A percentile compares a stretch with the other conserved stretches of the same genome.
Conservation (phyloP, 345 rosid genomes). For the Pelargonium nanum region DNA sequence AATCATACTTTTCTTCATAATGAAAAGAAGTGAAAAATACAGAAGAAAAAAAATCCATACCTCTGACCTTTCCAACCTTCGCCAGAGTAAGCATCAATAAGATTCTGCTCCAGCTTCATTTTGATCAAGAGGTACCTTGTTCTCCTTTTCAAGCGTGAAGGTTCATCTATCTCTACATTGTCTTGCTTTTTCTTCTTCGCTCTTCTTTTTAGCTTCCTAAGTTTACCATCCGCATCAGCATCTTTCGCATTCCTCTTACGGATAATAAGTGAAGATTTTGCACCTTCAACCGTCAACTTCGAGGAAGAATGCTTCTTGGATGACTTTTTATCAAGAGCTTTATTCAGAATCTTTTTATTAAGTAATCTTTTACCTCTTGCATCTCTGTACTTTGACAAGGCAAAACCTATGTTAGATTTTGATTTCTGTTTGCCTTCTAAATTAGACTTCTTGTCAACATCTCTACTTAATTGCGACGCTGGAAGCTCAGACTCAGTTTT, state of each 20-base stretch:
- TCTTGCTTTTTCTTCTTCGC: constrained; percentile 38
- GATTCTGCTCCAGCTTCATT: constrained; percentile 97
- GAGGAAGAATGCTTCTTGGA: too few species aligned
- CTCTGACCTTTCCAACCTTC: constrained; percentile 99
- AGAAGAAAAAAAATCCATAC: constrained; percentile 24
- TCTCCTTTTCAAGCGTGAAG: constrained; percentile 78
- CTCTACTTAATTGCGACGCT: too few species aligned
- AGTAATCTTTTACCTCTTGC: too few species aligned
- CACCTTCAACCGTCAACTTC: too few species aligned
- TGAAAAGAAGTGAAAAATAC: not conserved
- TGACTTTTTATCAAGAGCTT: too few species aligned
- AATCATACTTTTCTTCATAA: too few species aligned
- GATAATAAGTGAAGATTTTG: constrained; percentile 3
- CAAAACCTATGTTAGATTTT: too few species aligned
- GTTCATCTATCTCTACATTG: constrained; percentile 51
- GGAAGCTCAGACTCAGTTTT: too few species aligned
- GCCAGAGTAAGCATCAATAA: constrained; percentile 85
- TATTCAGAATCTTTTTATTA: too few species aligned
- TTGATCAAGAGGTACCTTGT: constrained; percentile 76
- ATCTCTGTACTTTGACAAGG: too few species aligned
- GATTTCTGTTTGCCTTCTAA: too few species aligned
- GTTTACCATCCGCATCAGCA: constrained; percentile 19
- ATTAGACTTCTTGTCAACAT: too few species aligned
- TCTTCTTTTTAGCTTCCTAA: constrained; percentile 33
- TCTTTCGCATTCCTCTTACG: constrained; percentile 21